Conservation (phyloP, 192 early-diverging fungal species). For the Jimgerdemannia flammicorona region DNA sequence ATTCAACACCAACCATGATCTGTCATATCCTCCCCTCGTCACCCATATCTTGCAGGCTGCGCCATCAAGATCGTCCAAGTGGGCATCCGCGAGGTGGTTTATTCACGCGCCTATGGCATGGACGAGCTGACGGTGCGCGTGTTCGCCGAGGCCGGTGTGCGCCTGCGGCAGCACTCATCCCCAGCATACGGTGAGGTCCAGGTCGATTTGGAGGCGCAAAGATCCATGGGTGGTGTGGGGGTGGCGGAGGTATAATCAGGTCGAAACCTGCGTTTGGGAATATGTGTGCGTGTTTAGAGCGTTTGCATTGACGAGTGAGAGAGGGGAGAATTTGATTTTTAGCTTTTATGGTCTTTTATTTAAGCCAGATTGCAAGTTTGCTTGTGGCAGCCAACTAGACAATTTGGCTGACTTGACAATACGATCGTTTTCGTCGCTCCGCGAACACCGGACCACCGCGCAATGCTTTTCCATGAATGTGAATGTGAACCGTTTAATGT, state of each 20-base stretch:
- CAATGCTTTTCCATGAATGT: too few species aligned
- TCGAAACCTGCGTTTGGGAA: too few species aligned
- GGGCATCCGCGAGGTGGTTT: constrained; percentile 91
- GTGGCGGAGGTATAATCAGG: not conserved
- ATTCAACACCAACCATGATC: constrained; percentile 3
- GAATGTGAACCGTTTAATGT: too few species aligned
- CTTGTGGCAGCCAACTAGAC: too few species aligned
- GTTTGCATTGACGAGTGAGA: too few species aligned
- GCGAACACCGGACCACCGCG: too few species aligned
- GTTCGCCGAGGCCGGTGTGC: constrained; percentile 80
- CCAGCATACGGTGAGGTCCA: constrained; percentile 44
- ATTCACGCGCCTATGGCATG: constrained; percentile 91
- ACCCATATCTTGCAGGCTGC: constrained; percentile 67
- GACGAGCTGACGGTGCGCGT: constrained; percentile 80
- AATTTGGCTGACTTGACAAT: too few species aligned
- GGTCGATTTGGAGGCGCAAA: not conserved
- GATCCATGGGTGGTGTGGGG: not conserved
- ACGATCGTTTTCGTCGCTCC: too few species aligned
- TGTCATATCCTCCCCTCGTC: not conserved
- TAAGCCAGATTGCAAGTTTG: too few species aligned
- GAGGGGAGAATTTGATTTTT: too few species aligned
- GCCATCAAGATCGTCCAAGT: constrained; percentile 96
- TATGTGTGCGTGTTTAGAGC: too few species aligned
- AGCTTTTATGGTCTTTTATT: too few species aligned
- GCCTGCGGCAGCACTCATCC: constrained; percentile 74